Evolutionary conservation across 805 yeast species (phyloP).

Genomic region (Saccharomycopsis guyanensis): DNA sequence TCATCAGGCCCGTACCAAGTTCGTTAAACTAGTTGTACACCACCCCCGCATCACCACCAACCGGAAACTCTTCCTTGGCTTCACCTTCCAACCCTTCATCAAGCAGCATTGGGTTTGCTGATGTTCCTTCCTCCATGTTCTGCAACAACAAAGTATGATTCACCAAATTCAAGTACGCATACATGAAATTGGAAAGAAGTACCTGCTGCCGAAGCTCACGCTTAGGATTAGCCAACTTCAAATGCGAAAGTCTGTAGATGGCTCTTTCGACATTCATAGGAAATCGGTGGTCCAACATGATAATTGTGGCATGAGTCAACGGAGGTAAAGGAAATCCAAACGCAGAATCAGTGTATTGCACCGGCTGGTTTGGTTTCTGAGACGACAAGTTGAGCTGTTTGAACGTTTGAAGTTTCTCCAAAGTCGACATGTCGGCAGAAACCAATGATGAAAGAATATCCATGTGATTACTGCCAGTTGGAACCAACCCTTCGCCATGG

Average conservation of each 20-base stretch:
- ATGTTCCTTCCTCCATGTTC: conserved; percentile 38
- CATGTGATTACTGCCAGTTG: conserved; percentile 8
- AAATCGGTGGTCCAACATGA: conserved; percentile 78
- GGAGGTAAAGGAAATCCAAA: conserved; percentile 86
- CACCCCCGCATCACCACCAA: no score
- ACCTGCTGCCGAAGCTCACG: conserved; percentile 91
- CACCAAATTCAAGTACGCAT: conserved; percentile 88
- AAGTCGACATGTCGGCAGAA: conserved; percentile 19
- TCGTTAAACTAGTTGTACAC: no score
- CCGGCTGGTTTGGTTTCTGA: conserved; percentile 45
- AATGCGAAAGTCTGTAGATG: conserved; percentile 82
- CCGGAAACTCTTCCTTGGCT: conserved; percentile 6
- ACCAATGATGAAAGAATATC: conserved; percentile 19
- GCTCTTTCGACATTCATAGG: conserved; percentile 97
- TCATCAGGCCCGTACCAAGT: no score
- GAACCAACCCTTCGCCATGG: background rate
- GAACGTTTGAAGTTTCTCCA: conserved; percentile 25
- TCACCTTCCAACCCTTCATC: conserved; percentile 7
- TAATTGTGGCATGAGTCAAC: conserved; percentile 63
- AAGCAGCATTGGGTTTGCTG: conserved; percentile 6
- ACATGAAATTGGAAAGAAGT: conserved; percentile 90
- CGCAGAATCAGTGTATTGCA: conserved; percentile 66
- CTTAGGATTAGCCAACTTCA: conserved; percentile 90
- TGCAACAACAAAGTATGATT: conserved; percentile 82
- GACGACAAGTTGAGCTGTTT: conserved; percentile 31